phyloP scores from a whole-genome alignment of 768 basidiomycete genomes.

The Sutorius australiensis region DNA sequence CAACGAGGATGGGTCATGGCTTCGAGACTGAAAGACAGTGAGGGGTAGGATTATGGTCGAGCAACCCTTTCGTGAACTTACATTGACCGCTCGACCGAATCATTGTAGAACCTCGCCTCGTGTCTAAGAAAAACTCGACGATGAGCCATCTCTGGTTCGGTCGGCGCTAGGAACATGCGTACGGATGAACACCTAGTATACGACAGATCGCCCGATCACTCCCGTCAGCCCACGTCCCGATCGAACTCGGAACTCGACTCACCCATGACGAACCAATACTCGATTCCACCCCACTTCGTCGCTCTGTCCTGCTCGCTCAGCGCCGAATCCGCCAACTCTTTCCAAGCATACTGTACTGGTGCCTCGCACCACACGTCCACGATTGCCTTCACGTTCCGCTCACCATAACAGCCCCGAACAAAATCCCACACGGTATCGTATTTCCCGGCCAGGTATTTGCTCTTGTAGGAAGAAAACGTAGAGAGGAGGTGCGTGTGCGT shows the following conservation, averaged over 20 bases:
- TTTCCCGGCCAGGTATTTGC: conserved; percentile 56
- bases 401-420: conserved; percentile 55
- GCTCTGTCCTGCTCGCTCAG: conserved; percentile 44
- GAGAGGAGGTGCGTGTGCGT: conserved; percentile 84
- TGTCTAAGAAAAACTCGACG: conserved; percentile 42
- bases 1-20: conserved; percentile 79
- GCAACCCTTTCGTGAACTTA: conserved; percentile 29
- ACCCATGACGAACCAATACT: conserved; percentile 87
- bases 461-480: conserved; percentile 61
- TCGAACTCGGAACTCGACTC: conserved; percentile 7
- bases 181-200: conserved; percentile 67
- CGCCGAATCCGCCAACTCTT: conserved; percentile 70
- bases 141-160: not conserved
- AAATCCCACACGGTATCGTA: conserved; percentile 64
- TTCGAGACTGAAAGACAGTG: conserved; percentile 44
- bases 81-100: conserved; percentile 68
- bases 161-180: conserved; percentile 24
- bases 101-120: conserved; percentile 65
- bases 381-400: conserved; percentile 56
- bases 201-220: not conserved
- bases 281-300: conserved; percentile 59
- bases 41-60: not conserved
- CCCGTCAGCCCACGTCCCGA: not conserved
- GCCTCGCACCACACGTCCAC: conserved; percentile 92
- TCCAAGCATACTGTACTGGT: conserved; percentile 59